Evolutionary conservation across 768 basidiomycete species (phyloP).

Genomic region (Naganishia friedmannii): DNA sequence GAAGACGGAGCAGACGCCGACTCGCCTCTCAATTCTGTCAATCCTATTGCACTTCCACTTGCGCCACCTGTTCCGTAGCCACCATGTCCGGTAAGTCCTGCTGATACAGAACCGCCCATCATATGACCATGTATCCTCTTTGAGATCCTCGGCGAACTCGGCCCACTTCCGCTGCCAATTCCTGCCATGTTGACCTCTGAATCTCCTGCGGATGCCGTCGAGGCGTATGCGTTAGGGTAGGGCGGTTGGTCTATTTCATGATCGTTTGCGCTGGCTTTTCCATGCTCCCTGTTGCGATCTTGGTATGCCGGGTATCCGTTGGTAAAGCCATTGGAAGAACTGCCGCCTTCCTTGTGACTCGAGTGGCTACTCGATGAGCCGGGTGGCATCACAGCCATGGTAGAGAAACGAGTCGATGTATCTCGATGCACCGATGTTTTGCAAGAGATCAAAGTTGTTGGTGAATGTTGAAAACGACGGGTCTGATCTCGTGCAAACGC

Average conservation of each 20-base stretch:
- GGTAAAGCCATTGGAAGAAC: neutral
- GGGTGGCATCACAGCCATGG: constrained; percentile 17
- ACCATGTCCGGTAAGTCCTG: neutral
- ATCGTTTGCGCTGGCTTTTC: constrained; percentile 1
- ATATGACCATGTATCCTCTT: constrained; percentile 23
- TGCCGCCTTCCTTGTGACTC: constrained; percentile 1
- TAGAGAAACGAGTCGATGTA: neutral
- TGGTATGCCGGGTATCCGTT: constrained; percentile 9
- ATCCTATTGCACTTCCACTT: neutral
- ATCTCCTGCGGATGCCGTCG: neutral
- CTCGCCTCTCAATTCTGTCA: neutral
- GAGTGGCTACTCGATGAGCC: constrained; percentile 5
- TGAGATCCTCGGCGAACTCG: constrained; percentile 17
- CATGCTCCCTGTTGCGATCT: constrained; percentile 9
- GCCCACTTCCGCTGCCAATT: constrained; percentile 16
- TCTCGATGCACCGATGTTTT: neutral
- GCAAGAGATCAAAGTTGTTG: constrained; percentile 7
- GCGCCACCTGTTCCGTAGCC: neutral
- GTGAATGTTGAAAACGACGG: neutral
- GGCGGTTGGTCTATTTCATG: neutral
- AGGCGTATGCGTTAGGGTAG: neutral
- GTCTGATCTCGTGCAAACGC: neutral
- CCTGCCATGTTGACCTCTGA: constrained; percentile 14
- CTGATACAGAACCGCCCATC: neutral
- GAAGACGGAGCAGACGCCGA: constrained; percentile 8